Evolutionary conservation across 768 basidiomycete genomes (phyloP).

Genomic region (Cystofilobasidium ferigula): DNA sequence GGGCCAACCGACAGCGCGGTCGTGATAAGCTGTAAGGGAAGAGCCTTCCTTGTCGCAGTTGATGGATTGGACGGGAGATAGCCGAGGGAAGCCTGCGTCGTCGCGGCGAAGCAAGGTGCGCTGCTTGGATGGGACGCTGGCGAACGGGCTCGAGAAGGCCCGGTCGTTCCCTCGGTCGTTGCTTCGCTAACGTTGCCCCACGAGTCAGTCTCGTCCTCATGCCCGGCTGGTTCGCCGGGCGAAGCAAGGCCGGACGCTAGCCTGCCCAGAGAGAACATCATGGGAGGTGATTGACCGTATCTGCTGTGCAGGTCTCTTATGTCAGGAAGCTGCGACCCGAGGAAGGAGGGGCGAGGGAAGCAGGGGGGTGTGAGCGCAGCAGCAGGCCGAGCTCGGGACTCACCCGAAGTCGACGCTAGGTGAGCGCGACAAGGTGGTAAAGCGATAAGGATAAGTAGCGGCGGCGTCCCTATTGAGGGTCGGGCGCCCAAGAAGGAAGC

Average conservation of each 20-base stretch:
- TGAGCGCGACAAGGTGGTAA: too few relatives aligned
- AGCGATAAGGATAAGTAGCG: too few relatives aligned
- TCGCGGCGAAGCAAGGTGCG: not conserved
- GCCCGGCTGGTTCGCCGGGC: not conserved
- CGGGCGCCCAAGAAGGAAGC: too few relatives aligned
- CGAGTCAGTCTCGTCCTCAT: not conserved
- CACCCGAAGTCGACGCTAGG: too few relatives aligned
- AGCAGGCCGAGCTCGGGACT: too few relatives aligned
- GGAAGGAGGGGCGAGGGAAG: not conserved
- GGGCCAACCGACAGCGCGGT: conserved; percentile 27
- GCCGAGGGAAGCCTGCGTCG: not conserved
- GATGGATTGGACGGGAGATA: not conserved
- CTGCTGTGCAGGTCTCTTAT: too few relatives aligned
- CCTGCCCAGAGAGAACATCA: not conserved
- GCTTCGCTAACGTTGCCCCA: not conserved
- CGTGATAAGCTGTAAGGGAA: conserved; percentile 20
- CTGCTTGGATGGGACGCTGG: not conserved
- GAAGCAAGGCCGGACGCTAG: not conserved
- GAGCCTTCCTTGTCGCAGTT: not conserved
- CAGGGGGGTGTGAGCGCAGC: too few relatives aligned
- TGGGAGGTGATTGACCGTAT: too few relatives aligned
- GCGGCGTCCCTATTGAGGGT: too few relatives aligned
- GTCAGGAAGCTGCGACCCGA: too few relatives aligned
- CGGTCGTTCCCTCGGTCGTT: not conserved
- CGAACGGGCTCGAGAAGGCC: not conserved